Conservation (phyloP, 2,329 filamentous ascomycete genomes). For the Phialophora macrospora region DNA sequence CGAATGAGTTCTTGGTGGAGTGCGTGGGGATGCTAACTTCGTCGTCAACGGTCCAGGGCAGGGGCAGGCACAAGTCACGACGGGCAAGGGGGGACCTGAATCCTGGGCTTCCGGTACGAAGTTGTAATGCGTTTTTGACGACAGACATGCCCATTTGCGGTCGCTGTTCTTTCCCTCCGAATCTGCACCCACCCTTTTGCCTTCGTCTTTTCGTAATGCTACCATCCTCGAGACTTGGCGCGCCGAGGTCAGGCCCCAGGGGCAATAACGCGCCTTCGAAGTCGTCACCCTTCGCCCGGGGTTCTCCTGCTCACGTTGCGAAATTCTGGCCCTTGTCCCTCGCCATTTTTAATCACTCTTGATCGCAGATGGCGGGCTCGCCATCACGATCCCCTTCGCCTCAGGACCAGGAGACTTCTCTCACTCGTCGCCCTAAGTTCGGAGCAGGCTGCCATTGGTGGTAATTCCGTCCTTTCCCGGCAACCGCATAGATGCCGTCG, state of each 20-base stretch:
- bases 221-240: not conserved
- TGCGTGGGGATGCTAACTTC: conserved; percentile 15
- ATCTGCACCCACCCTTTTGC: not conserved
- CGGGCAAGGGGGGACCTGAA: not conserved
- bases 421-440: not conserved
- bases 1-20: conserved; percentile 13
- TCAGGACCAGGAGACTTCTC: not conserved
- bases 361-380: not conserved
- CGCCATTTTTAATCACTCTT: not conserved
- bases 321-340: not conserved
- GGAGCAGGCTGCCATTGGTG: not conserved
- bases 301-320: not conserved
- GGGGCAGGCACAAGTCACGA: conserved; percentile 4
- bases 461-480: not conserved
- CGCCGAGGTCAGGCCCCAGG: not conserved
- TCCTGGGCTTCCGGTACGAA: not conserved
- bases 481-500: not conserved
- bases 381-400: conserved; percentile 4
- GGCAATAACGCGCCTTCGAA: not conserved
- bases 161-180: not conserved
- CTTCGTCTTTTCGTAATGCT: not conserved
- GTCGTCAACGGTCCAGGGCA: conserved; percentile 9
- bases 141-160: no score
- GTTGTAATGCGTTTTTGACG: not conserved
- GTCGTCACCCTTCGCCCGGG: not conserved